These are phyloP conservation scores for Manihot esculenta DNA, from an alignment of 441 rosid species.

Conservation along the genomic window DNA sequence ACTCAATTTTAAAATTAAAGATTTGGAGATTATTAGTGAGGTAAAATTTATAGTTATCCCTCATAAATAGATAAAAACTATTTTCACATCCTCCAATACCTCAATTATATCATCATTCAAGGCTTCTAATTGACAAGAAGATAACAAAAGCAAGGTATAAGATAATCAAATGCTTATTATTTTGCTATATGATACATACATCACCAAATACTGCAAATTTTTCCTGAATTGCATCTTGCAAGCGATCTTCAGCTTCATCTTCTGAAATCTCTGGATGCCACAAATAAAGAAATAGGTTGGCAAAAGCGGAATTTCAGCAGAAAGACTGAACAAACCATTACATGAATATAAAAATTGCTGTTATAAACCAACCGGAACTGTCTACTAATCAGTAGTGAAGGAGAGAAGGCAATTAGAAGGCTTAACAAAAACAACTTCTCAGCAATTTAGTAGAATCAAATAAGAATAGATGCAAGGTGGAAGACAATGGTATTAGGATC, in stretches of 20 bases:
- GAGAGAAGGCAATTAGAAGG: neutral
- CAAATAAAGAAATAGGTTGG: constrained; percentile 21
- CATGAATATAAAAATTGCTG: neutral
- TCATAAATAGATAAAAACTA: neutral
- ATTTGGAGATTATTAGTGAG: neutral
- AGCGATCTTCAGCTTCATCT: constrained; percentile 95
- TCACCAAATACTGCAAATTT: constrained; percentile 96
- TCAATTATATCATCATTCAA: neutral
- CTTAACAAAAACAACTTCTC: neutral
- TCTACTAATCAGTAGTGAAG: neutral
- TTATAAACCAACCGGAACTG: neutral
- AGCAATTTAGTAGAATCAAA: neutral
- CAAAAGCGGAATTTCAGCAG: constrained; percentile 9
- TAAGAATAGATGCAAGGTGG: neutral
- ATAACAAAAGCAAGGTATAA: neutral
- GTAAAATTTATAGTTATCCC: neutral
- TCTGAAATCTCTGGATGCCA: constrained; percentile 83
- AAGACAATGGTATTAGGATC: neutral
- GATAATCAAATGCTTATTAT: constrained; percentile 17
- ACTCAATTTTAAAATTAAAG: neutral
- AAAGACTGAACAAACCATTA: constrained; percentile 10
- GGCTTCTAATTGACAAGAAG: neutral
- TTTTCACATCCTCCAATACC: neutral
- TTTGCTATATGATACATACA: constrained; percentile 49
- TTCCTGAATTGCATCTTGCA: constrained; percentile 97